Base-by-base conservation (phyloP, 768 basidiomycete genomes). In the Scleroderma citrinum region DNA sequence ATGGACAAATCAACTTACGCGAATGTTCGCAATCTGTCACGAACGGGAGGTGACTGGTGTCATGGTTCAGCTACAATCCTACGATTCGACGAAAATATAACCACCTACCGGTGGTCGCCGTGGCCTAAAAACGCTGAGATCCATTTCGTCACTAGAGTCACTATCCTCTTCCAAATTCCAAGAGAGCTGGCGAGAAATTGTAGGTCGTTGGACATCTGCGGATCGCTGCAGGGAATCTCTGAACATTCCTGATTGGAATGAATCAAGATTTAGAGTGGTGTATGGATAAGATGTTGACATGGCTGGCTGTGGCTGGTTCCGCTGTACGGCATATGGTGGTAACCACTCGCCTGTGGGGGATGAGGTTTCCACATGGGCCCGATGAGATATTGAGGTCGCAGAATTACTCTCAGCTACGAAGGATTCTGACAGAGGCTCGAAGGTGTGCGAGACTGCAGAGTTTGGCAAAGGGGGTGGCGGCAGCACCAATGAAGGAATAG, bases 161-260 rank as follows among this genome's bases (percentile, higher is more conserved):
- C 31, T 40, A 50, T 40, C 40, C 17, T 44, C n/a, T 30, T 21
- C 16, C 3, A 44, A 3, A 24, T 23, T 21, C 16, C 44, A 36
- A 31, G 32, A 34, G 16, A 21, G 19, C 30, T 13, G 30, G n/a
- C 48, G 35, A 36, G 23, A 36, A 10, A 24, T 54, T 38, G 8
- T n/a, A 24, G 38, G 8, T 21, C 63, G 61, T 20, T 60, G 55
- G 2, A 56, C 59, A 19, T 61, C 63, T 17, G 39, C 57, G 35
- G 55, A 59, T 44, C 61, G 64, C 54, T 59, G 59, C 16, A 66
- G 29, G 23, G 65, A 68, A 50, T 66, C 65, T 24, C 65, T 59
- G 44, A 68, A 66, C 19, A 68, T 31, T 2, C 65, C 65, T 21
- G 65, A 62, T 30, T 64, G 64, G 46, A 66, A 66, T 34, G 64